Conservation (phyloP, 1,284 basidiomycete genomes). For the Paramarasmius palmivorus region DNA sequence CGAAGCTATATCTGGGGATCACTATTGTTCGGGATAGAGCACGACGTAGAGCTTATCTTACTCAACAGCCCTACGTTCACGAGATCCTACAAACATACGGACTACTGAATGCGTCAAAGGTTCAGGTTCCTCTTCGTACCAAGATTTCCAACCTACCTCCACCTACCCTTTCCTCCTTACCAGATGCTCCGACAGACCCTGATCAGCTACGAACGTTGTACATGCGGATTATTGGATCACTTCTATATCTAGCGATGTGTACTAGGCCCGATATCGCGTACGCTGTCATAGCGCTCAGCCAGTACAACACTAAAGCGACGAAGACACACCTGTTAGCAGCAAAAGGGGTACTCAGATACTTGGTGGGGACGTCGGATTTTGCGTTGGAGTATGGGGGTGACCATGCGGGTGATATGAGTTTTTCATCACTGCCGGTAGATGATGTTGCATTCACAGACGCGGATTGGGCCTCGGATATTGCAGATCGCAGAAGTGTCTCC, state of each 20-base stretch:
- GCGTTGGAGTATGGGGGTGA: constrained; percentile 11
- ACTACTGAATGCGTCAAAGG: not conserved
- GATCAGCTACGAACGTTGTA: too few relatives aligned
- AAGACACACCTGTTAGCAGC: not conserved
- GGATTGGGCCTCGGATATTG: constrained; percentile 18
- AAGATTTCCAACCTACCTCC: constrained; percentile 43
- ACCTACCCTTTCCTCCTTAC: constrained; percentile 47
- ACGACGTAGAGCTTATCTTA: too few relatives aligned
- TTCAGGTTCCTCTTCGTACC: constrained; percentile 36
- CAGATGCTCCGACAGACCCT: not conserved
- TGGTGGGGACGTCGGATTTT: constrained; percentile 1
- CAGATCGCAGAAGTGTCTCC: constrained; percentile 13
- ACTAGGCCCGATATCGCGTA: constrained; percentile 3
- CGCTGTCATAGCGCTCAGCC: constrained; percentile 1
- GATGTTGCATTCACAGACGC: constrained; percentile 8
- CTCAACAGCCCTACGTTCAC: too few relatives aligned
- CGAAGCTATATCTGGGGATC: too few relatives aligned
- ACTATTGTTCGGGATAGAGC: too few relatives aligned
- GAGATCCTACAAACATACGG: not conserved
- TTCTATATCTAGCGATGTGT: not conserved
- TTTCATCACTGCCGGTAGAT: too few relatives aligned
- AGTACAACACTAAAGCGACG: constrained; percentile 2
- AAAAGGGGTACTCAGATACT: constrained; percentile 4
- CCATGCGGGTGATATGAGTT: too few relatives aligned
- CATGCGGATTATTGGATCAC: not conserved